Evolutionary conservation across 129 eudicot species (phyloP), one percentile per base, ranked within the genome.

Genomic region (Silybum marianum): DNA sequence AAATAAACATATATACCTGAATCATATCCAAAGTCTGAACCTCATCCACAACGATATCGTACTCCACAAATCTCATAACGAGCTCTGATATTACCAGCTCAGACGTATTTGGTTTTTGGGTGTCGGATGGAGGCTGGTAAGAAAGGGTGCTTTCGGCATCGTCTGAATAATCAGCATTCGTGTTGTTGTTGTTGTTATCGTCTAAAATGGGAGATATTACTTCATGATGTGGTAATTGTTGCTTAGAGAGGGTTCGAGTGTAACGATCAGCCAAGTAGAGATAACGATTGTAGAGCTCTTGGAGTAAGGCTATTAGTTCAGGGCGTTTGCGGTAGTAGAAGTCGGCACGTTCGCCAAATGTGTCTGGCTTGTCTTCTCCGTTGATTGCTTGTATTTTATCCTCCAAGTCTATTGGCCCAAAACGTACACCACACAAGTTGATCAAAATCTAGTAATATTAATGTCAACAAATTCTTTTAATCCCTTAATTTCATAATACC

Each of bases 301-400:
- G 87, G 38, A 93, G 88, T 32, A 93, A 68, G 30, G 88, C 82
- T 6, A 91, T 80, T 4, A 93, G 90, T 85, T 91, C 88, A 72
- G 98, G 98, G 71, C 98, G 92, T 58, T 89, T 88, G 14, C 84
- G 90, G 86, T 93, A 93, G 74, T 93, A 93, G 25, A 88, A 78
- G 24, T 93, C 93, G 1, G 98, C 98, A 9, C 94, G 89, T 81
- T 84, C 85, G 0, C 93, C 94, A 44, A 93, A 93, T 60, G 93
- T 88, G 77, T 93, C 94, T 2, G 84, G 81, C 51, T 81, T 82
- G 66, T 83, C 83, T 72, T 86, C 91, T 38, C 84, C 86, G 30
- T 65, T 73, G 60, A 76, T 80, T 23, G 77, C 66, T 82, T 93
- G 87, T 86, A 93, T 82, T 69, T 87, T 89, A 80, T 93, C 91